A percentile compares a stretch with the other conserved stretches of the same genome.
These are phyloP conservation scores for Suillus subaureus DNA, from an alignment of 768 basidiomycete genomes.

Conservation along the genomic window DNA sequence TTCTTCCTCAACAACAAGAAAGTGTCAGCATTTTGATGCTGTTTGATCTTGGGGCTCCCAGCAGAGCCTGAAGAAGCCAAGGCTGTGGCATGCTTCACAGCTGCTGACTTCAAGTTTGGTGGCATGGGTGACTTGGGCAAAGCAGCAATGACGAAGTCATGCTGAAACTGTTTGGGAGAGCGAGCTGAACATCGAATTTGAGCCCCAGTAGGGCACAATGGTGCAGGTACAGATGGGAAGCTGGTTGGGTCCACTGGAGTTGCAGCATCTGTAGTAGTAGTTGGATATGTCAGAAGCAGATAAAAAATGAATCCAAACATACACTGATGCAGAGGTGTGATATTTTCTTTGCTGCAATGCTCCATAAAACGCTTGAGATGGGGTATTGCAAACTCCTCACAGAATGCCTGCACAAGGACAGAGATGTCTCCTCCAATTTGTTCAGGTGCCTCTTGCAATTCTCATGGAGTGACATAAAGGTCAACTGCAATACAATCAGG, in stretches of 20 bases:
- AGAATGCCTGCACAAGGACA: background rate
- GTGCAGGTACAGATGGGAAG: background rate
- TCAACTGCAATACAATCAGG: background rate
- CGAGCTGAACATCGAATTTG: background rate
- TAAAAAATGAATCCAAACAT: background rate
- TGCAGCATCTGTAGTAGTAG: background rate
- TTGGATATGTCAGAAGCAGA: background rate
- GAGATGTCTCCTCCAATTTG: no score
- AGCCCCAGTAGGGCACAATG: background rate
- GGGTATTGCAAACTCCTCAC: background rate
- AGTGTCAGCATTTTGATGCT: background rate
- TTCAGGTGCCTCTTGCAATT: no score
- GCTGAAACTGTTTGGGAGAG: background rate
- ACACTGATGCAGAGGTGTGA: background rate
- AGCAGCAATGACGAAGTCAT: background rate
- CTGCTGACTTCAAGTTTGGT: background rate
- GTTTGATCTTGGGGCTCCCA: background rate
- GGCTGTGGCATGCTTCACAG: background rate
- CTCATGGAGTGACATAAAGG: no score
- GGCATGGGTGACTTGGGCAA: background rate
- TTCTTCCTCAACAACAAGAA: background rate
- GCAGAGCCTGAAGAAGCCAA: background rate
- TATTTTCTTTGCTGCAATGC: background rate
- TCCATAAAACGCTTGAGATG: background rate
- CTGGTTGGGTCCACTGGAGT: background rate